A percentile compares a stretch with the other conserved stretches of the same genome.
phyloP scores from a whole-genome alignment of 2,329 filamentous ascomycete species.

The Incumbomyces lentus region DNA sequence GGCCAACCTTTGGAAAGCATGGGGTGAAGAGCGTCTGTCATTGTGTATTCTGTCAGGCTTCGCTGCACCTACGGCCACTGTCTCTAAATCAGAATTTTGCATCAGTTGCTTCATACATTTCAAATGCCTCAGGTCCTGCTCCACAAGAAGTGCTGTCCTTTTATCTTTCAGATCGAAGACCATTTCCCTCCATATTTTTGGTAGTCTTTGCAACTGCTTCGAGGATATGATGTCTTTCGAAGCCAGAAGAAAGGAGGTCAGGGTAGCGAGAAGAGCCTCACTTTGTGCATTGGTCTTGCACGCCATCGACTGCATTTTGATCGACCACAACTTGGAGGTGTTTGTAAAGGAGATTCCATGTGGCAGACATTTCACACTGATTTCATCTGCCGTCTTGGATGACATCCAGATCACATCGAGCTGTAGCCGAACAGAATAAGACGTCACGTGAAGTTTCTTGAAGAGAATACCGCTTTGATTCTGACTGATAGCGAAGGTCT shows the following conservation, averaged over 20 bases:
- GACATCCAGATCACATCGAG: conserved; percentile 72
- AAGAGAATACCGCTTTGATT: conserved; percentile 57
- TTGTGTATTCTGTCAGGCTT: not conserved
- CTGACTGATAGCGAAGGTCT: conserved; percentile 73
- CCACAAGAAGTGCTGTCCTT: conserved; percentile 60
- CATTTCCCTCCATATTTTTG: conserved; percentile 70
- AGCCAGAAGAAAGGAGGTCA: conserved; percentile 72
- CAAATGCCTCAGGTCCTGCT: conserved; percentile 58
- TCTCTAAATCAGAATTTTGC: conserved; percentile 46
- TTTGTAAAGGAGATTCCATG: conserved; percentile 35
- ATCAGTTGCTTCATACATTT: conserved; percentile 47
- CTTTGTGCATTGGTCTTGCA: conserved; percentile 71
- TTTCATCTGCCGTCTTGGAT: conserved; percentile 43
- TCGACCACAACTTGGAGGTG: conserved; percentile 40
- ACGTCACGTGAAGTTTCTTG: conserved; percentile 58
- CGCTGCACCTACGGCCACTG: conserved; percentile 23
- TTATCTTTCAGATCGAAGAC: conserved; percentile 67
- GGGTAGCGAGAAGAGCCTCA: conserved; percentile 73
- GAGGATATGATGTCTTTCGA: conserved; percentile 71
- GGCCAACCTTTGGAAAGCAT: not conserved
- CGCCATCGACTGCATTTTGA: conserved; percentile 66
- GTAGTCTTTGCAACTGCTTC: conserved; percentile 69
- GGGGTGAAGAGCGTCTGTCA: not conserved
- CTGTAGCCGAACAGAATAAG: conserved; percentile 66
- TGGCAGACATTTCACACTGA: conserved; percentile 32